These are phyloP conservation scores for Teratosphaeria nubilosa DNA, from an alignment of 2,329 filamentous ascomycete species.

Conservation along the genomic window DNA sequence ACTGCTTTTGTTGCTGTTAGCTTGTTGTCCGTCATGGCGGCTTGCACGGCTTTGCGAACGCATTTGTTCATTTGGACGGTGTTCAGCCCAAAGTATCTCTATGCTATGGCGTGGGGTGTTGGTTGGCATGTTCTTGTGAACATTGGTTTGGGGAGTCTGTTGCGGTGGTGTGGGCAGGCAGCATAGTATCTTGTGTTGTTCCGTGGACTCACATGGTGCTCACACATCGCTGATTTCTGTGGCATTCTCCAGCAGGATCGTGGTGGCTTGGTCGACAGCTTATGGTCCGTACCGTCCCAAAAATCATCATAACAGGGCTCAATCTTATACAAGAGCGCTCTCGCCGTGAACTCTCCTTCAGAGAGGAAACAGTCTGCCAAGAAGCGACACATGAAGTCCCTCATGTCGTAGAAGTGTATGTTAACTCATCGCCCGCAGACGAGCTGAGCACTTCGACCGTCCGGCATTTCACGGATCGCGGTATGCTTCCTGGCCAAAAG, in stretches of 20 bases:
- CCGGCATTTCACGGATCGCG: background rate
- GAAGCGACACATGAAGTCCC: background rate
- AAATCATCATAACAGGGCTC: background rate
- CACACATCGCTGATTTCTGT: background rate
- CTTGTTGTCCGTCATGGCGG: conserved; percentile 69
- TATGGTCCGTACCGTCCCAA: background rate
- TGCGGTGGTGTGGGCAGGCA: conserved; percentile 26
- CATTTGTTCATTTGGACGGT: conserved; percentile 99
- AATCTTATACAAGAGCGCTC: background rate
- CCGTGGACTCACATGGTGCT: background rate
- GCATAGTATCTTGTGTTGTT: conserved; percentile 1
- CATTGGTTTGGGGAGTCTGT: conserved; percentile 49
- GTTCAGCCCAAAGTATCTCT: conserved; percentile 93
- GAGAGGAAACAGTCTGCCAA: background rate
- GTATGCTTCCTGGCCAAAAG: background rate
- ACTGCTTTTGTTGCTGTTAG: conserved; percentile 61
- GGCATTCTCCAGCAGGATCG: background rate
- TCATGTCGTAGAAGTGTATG: background rate
- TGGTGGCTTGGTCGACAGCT: background rate
- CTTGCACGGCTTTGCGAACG: conserved; percentile 71
- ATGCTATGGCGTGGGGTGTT: conserved; percentile 78
- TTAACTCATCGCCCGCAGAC: background rate
- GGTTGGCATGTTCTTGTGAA: conserved; percentile 72
- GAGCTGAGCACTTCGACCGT: background rate
- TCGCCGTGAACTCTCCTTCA: background rate